A percentile compares a stretch with the other conserved stretches of the same genome.
phyloP scores from a whole-genome alignment of 2,329 filamentous ascomycete species.

The Alternaria metachromatica region DNA sequence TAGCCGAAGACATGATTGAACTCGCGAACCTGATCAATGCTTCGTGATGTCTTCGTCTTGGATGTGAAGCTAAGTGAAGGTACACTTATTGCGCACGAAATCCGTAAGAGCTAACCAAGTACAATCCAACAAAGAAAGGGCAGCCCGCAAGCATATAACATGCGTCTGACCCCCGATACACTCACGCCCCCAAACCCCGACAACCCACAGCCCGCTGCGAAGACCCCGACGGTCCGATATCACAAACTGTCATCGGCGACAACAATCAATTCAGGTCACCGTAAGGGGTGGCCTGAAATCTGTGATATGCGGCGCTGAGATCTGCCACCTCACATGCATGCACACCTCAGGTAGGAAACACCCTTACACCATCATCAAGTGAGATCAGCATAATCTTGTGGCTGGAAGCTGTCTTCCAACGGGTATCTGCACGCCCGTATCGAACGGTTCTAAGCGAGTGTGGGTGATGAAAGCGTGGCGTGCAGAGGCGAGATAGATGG shows the following conservation, averaged over 20 bases:
- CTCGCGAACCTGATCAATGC: background rate
- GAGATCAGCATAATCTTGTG: background rate
- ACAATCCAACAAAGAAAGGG: background rate
- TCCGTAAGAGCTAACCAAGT: background rate
- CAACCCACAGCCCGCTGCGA: background rate
- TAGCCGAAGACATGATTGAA: constrained; percentile 18
- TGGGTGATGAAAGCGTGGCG: background rate
- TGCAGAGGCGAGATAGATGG: background rate
- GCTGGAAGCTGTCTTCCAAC: background rate
- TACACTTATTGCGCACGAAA: background rate
- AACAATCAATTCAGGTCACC: background rate
- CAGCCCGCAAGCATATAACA: background rate
- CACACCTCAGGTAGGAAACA: background rate
- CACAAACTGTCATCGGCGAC: background rate
- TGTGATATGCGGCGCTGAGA: background rate
- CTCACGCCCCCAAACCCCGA: background rate
- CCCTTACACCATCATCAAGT: background rate
- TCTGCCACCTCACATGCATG: background rate
- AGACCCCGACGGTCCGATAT: background rate
- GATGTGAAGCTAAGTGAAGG: background rate
- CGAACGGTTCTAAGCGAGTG: background rate
- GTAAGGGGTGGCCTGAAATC: background rate
- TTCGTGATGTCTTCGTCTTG: background rate
- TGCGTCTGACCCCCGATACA: background rate
- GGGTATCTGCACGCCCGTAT: background rate